Evolutionary conservation across 495 filamentous ascomycete genomes (phyloP), one percentile per base, ranked within the genome.

Genomic region (Neurospora sp.): DNA sequence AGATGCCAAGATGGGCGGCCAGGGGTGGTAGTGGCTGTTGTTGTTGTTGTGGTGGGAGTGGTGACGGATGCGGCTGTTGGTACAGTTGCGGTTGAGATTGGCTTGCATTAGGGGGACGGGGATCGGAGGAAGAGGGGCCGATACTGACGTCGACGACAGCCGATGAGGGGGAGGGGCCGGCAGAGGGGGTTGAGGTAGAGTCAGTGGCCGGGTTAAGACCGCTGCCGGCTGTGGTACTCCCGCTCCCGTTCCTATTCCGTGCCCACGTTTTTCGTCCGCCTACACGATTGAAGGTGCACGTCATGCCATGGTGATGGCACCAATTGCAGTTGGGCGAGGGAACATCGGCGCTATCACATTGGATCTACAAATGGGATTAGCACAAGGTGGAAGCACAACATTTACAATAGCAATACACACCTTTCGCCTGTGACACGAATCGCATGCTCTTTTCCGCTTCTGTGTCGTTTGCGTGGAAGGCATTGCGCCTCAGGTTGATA

Each of bases 401-500:
- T 46, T 46, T 46, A 31, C 27, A 31, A 31, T 31, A 31, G 27
- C 2, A 31, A 31, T 31, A 31, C 31, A 31, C 31, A 62, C 86
- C 83, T 88, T 88, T 74, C 85, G 76, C 73, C 77, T 84, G 70
- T 85, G 86, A 70, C 86, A 88, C 6, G 85, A 82, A 70, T 88
- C 86, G 74, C 86, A 88, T 8, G 86, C 86, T 44, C 85, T 60
- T 54, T 78, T 79, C 35, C 74, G 70, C 78, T 75, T 79, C 2
- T 23, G 71, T 20, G n/a, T 5, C 14, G n/a, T 37, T 42, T 37
- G 39, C 12, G 62, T 35, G 27, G 54, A 66, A 35, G 54, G 27
- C 54, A 66, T 66, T 66, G 23, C 27, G 12, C 23, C 23, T 35
- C 54, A 27, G 18, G 54, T 7, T 60, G 4, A 60, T 60, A 6